Evolutionary conservation across 164 flowering plant genomes (phyloP).

Genomic region (Liquidambar formosana): DNA sequence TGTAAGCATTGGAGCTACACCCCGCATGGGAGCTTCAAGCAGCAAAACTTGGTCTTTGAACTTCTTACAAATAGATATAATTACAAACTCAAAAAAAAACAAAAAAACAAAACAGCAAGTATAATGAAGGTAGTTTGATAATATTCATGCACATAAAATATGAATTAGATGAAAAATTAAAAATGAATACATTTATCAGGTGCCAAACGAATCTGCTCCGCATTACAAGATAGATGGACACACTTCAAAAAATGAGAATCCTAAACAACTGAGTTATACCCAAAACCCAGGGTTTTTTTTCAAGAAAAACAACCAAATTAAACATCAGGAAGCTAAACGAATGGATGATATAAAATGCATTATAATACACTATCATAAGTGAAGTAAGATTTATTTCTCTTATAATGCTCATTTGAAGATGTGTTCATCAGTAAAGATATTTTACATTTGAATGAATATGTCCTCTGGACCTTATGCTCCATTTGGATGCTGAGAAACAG

Average conservation of each 20-base stretch:
- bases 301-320: too few relatives aligned
- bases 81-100: conserved; percentile 61
- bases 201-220: conserved; percentile 79
- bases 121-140: not conserved
- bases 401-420: too few relatives aligned
- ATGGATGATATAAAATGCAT: too few relatives aligned
- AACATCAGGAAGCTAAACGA: too few relatives aligned
- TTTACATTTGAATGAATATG: too few relatives aligned
- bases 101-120: not conserved
- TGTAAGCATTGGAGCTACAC: conserved; percentile 77
- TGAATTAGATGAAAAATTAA: not conserved
- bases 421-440: too few relatives aligned
- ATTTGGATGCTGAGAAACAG: not conserved
- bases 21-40: conserved; percentile 71
- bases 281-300: too few relatives aligned
- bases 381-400: too few relatives aligned
- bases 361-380: too few relatives aligned
- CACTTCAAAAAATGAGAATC: not conserved
- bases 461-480: too few relatives aligned
- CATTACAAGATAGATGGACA: conserved; percentile 34
- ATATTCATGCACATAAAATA: not conserved
- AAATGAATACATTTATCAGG: conserved; percentile 70
- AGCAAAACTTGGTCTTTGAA: conserved; percentile 65
- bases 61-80: conserved; percentile 68
- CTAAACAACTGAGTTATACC: too few relatives aligned